Percentiles rank a stretch among this genome's conserved stretches.
phyloP scores from a whole-genome alignment of 768 basidiomycete genomes.

The Boletus patriciae region DNA sequence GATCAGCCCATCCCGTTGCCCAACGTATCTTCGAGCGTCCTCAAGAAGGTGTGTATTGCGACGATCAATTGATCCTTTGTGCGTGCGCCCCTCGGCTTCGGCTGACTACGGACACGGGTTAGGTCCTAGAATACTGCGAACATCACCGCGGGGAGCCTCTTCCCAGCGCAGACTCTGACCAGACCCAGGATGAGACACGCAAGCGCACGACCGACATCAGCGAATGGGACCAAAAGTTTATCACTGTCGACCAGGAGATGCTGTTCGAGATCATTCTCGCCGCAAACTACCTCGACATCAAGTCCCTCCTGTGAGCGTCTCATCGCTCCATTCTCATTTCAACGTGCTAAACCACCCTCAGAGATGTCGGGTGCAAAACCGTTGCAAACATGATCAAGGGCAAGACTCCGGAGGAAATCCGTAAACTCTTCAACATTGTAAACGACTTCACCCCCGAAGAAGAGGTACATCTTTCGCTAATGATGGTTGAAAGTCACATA shows the following conservation, averaged over 20 bases:
- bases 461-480: slow-evolving; percentile 59
- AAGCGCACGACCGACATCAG: slow-evolving; percentile 98
- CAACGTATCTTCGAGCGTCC: slow-evolving; percentile 87
- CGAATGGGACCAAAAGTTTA: slow-evolving; percentile 99
- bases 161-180: slow-evolving; percentile 78
- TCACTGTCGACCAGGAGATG: slow-evolving; percentile 99
- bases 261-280: slow-evolving; percentile 99
- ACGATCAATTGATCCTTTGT: slow-evolving; percentile 1
- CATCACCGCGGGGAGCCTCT: slow-evolving; percentile 98
- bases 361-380: slow-evolving; percentile 97
- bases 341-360: slow-evolving; percentile 32
- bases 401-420: slow-evolving; percentile 98
- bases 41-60: slow-evolving; percentile 72
- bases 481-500: not conserved
- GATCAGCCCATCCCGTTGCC: slow-evolving; percentile 94
- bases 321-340: not conserved
- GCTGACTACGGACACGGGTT: not conserved
- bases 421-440: slow-evolving; percentile 96
- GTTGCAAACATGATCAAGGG: slow-evolving; percentile 99
- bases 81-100: not conserved
- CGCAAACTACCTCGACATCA: slow-evolving; percentile 99
- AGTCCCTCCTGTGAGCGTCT: slow-evolving; percentile 82
- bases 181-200: slow-evolving; percentile 88
- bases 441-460: slow-evolving; percentile 99
- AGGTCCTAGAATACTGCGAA: slow-evolving; percentile 99